Conservation (phyloP, 345 rosid species). For the rapeseed (Brassica napus) region DNA sequence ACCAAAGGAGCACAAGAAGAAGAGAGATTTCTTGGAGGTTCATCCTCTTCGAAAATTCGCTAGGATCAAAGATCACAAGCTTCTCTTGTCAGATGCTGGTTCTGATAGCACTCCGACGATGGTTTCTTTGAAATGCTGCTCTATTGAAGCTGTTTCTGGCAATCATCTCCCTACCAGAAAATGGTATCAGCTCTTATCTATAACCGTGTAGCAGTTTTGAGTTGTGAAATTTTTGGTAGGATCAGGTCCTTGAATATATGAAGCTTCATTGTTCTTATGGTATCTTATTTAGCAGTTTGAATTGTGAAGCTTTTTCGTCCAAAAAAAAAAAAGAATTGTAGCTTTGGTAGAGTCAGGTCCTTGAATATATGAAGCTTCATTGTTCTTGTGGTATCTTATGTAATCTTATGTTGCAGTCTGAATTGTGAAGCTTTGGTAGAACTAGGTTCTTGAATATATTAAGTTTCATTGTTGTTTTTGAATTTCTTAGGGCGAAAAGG, state of each 20-base stretch:
- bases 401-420: neutral
- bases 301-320: neutral
- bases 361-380: neutral
- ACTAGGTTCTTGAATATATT: neutral
- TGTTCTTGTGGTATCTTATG: too few relatives aligned
- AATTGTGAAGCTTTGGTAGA: neutral
- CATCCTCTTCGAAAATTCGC: conserved; percentile 61
- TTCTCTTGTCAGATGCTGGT: conserved; percentile 47
- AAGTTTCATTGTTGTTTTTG: neutral
- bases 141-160: conserved; percentile 83
- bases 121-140: conserved; percentile 60
- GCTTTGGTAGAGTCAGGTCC: conserved; percentile 9
- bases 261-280: neutral
- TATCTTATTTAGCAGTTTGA: neutral
- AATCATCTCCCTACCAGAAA: conserved; percentile 63
- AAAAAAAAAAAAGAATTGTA: too few relatives aligned
- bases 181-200: conserved; percentile 54
- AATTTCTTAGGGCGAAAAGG: conserved; percentile 72
- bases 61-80: conserved; percentile 54
- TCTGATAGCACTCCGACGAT: conserved; percentile 49
- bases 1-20: conserved; percentile 62
- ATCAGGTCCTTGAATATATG: conserved; percentile 3
- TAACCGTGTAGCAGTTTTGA: neutral
- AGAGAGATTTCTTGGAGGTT: conserved; percentile 63
- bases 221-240: neutral